phyloP scores from a whole-genome alignment of 2,329 filamentous ascomycete species.

The Aspergillus chevalieri region DNA sequence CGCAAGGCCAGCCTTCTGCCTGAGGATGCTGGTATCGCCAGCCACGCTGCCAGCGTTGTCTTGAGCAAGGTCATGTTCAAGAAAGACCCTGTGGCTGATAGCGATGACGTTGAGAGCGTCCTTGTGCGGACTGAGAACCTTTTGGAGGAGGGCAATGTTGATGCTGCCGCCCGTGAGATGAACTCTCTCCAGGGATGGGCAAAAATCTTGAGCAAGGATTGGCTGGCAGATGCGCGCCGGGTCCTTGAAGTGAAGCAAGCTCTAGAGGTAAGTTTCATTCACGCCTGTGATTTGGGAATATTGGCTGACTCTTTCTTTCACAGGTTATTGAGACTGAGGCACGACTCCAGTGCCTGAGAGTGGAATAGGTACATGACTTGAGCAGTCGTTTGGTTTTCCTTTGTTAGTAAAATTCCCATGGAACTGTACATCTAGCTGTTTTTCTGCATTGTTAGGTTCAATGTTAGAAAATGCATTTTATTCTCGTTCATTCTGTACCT shows the following conservation, averaged over 20 bases:
- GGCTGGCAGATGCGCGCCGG: constrained; percentile 83
- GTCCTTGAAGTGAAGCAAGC: constrained; percentile 94
- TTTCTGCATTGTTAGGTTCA: constrained; percentile 30
- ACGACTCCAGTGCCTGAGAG: constrained; percentile 75
- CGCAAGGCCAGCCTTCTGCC: constrained; percentile 89
- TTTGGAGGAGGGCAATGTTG: constrained; percentile 87
- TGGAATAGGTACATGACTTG: constrained; percentile 53
- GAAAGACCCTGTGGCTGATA: constrained; percentile 77
- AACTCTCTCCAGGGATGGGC: constrained; percentile 90
- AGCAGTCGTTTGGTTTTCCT: constrained; percentile 14
- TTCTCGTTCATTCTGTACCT: not conserved
- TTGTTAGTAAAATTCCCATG: constrained; percentile 28
- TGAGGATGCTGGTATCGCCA: constrained; percentile 88
- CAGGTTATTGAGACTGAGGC: constrained; percentile 88
- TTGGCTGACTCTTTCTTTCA: constrained; percentile 12
- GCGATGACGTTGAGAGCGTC: constrained; percentile 89
- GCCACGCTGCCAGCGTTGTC: constrained; percentile 82
- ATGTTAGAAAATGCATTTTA: constrained; percentile 27
- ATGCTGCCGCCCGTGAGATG: constrained; percentile 89
- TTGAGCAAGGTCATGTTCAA: constrained; percentile 94
- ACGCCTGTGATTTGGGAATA: not conserved
- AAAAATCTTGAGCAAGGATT: constrained; percentile 88
- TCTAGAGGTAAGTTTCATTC: constrained; percentile 66
- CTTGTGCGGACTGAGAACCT: constrained; percentile 82
- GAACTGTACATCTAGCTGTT: constrained; percentile 37